Percentiles rank a stretch among this genome's conserved stretches.
Conservation (phyloP, 306 rosid genomes). For the Gillenia trifoliata region DNA sequence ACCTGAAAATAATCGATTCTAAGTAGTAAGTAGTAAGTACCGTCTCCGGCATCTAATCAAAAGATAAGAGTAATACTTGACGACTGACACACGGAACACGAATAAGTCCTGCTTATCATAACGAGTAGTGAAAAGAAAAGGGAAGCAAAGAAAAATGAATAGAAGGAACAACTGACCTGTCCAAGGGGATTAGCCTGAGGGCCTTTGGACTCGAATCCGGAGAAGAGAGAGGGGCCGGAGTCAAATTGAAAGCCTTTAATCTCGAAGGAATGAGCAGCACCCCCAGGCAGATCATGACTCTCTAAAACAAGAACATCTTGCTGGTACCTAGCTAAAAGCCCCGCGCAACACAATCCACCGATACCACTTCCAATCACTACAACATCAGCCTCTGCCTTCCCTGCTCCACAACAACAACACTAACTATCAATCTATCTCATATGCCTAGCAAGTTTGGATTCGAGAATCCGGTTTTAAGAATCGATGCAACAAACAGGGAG, state of each 20-base stretch:
- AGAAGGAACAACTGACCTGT: conserved; percentile 32
- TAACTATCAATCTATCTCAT: too few relatives aligned
- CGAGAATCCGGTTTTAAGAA: too few relatives aligned
- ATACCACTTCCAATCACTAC: conserved; percentile 86
- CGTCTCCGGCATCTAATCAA: too few relatives aligned
- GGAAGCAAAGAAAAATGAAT: neutral
- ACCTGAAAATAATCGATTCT: conserved; percentile 49
- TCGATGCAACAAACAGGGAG: too few relatives aligned
- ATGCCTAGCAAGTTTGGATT: too few relatives aligned
- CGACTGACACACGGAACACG: too few relatives aligned
- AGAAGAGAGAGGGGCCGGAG: conserved; percentile 86
- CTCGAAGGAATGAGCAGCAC: conserved; percentile 86
- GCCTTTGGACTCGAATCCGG: conserved; percentile 89
- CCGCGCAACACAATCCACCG: conserved; percentile 77
- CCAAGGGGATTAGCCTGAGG: conserved; percentile 92
- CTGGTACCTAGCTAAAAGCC: conserved; percentile 74
- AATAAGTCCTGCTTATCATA: too few relatives aligned
- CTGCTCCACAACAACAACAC: conserved; percentile 26
- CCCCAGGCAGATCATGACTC: conserved; percentile 80
- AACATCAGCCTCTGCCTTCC: conserved; percentile 65
- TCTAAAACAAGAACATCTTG: conserved; percentile 76
- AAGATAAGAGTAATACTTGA: too few relatives aligned
- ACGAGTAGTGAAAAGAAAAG: too few relatives aligned
- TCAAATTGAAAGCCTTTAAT: conserved; percentile 75
- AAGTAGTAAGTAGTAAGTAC: too few relatives aligned